Conservation (phyloP, 192 early-diverging fungal species). For the Backusella morwellensis region DNA sequence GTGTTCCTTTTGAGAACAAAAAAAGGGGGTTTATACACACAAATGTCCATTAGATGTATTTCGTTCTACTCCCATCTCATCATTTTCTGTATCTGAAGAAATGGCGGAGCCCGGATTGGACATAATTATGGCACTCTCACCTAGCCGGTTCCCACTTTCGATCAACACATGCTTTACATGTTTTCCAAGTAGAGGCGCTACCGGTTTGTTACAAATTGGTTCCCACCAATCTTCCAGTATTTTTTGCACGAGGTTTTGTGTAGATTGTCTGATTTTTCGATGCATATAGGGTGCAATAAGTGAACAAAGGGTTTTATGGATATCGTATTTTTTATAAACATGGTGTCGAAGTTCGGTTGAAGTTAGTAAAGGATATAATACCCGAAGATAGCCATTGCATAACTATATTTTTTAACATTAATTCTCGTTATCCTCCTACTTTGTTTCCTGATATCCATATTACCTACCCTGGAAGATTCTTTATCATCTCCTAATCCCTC, state of each 20-base stretch:
- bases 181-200: conserved; percentile 23
- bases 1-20: background rate
- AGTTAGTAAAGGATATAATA: conserved; percentile 60
- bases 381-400: conserved; percentile 64
- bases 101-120: background rate
- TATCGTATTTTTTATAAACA: conserved; percentile 49
- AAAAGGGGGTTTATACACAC: background rate
- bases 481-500: background rate
- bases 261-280: conserved; percentile 38
- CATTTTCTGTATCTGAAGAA: conserved; percentile 7
- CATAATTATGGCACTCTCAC: background rate
- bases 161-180: conserved; percentile 18
- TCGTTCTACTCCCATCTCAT: background rate
- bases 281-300: conserved; percentile 36
- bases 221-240: conserved; percentile 49
- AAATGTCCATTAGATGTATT: background rate
- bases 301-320: conserved; percentile 39
- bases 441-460: conserved; percentile 32
- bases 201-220: conserved; percentile 19
- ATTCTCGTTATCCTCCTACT: background rate
- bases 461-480: conserved; percentile 65
- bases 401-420: conserved; percentile 30
- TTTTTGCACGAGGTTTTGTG: conserved; percentile 41
- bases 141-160: background rate
- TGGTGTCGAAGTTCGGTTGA: conserved; percentile 48